These are phyloP conservation scores for Limnanthes douglasii DNA, from an alignment of 345 rosid genomes.

Conservation along the genomic window DNA sequence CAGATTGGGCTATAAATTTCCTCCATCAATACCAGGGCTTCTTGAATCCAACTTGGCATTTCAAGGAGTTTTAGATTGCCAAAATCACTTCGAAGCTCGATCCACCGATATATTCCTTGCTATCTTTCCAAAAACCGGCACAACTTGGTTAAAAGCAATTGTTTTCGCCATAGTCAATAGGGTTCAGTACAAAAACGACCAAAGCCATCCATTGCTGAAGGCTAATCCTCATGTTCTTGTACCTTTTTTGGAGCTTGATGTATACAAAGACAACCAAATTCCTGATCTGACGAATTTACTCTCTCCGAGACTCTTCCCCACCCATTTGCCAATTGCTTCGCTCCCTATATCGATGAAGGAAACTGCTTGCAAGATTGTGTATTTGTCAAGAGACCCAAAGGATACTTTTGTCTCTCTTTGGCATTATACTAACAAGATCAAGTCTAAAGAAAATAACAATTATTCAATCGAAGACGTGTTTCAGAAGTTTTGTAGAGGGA, in stretches of 20 bases:
- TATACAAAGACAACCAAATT: slow-evolving; percentile 1
- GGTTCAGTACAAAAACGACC: not conserved
- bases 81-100: not conserved
- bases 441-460: not conserved
- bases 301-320: slow-evolving; percentile 27
- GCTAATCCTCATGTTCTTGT: slow-evolving; percentile 36
- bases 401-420: slow-evolving; percentile 37
- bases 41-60: no score
- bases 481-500: slow-evolving; percentile 25
- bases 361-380: slow-evolving; percentile 35
- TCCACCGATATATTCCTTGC: slow-evolving; percentile 19
- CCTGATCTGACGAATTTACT: slow-evolving; percentile 10
- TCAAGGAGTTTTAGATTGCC: slow-evolving; percentile 24
- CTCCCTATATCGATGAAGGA: slow-evolving; percentile 16
- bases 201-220: slow-evolving; percentile 17
- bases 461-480: slow-evolving; percentile 17
- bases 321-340: slow-evolving; percentile 26
- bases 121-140: slow-evolving; percentile 30
- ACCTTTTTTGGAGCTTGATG: slow-evolving; percentile 24
- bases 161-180: slow-evolving; percentile 10
- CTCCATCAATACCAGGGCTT: no score
- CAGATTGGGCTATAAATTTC: no score
- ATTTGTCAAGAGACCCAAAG: slow-evolving; percentile 34
- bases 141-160: slow-evolving; percentile 33
- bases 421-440: slow-evolving; percentile 24